Percentiles rank a stretch among this genome's conserved stretches.
phyloP scores from a whole-genome alignment of 2,329 filamentous ascomycete species.

The Phialophora expanda region DNA sequence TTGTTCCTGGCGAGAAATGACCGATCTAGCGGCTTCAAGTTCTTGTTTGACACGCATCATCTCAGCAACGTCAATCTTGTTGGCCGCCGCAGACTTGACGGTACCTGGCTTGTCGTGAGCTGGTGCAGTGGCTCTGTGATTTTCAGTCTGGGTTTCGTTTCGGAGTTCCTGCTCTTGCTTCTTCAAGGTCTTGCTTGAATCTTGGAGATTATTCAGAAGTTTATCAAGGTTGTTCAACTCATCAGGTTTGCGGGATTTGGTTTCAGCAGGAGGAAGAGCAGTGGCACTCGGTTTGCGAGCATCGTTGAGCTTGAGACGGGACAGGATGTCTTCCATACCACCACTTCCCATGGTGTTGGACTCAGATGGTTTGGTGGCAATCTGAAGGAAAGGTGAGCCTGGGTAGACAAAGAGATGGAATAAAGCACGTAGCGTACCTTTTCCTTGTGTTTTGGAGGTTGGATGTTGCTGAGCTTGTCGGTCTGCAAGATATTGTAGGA shows the following conservation, averaged over 20 bases:
- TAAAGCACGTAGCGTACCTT: slow-evolving; percentile 25
- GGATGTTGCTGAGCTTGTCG: slow-evolving; percentile 32
- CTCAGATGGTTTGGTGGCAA: slow-evolving; percentile 36
- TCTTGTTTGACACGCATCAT: slow-evolving; percentile 63
- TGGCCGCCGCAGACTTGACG: slow-evolving; percentile 35
- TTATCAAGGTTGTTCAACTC: slow-evolving; percentile 47
- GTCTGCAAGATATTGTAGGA: slow-evolving; percentile 28
- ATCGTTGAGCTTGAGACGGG: slow-evolving; percentile 49
- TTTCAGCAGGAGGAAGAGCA: slow-evolving; percentile 25
- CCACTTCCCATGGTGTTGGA: slow-evolving; percentile 42
- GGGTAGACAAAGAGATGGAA: background rate
- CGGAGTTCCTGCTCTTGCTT: slow-evolving; percentile 62
- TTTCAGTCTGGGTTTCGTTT: slow-evolving; percentile 32
- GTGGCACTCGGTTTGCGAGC: slow-evolving; percentile 30
- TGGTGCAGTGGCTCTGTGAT: slow-evolving; percentile 42
- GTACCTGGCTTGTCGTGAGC: slow-evolving; percentile 42
- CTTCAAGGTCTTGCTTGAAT: slow-evolving; percentile 67
- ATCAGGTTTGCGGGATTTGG: slow-evolving; percentile 31
- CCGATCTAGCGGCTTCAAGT: slow-evolving; percentile 61
- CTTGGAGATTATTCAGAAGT: slow-evolving; percentile 72
- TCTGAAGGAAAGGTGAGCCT: slow-evolving; percentile 13
- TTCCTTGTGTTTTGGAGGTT: slow-evolving; percentile 29
- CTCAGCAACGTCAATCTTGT: slow-evolving; percentile 52
- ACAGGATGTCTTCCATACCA: slow-evolving; percentile 67
- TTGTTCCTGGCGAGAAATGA: slow-evolving; percentile 65